Evolutionary conservation across 2,329 filamentous ascomycete genomes (phyloP), one percentile per base, ranked within the genome.

Genomic region (Trichoderma sp.): DNA sequence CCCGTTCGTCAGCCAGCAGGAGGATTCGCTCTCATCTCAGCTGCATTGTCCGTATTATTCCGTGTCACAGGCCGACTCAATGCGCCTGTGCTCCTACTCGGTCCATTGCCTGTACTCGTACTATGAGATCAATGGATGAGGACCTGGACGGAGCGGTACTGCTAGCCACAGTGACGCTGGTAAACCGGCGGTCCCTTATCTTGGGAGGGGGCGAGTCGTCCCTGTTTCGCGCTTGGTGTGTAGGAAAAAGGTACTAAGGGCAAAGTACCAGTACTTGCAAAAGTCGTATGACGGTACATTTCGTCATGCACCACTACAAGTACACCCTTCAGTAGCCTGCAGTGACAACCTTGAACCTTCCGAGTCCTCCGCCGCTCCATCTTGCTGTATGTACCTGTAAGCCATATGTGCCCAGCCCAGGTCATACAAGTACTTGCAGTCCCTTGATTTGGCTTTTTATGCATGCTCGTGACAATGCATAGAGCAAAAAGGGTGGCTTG

Each of bases 221-320:
- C 60, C 21, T n/a, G 11, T 63, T 35, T 63, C 60, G 60, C 31
- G 31, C 60, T 35, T 63, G 31, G n/a, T 31, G 21, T 60, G 62
- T 21, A 14, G n/a, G 68, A 16, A 64, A n/a, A n/a, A n/a, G 75
- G 81, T 83, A 83, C 82, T 50, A 77, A 64, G 27, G 16, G 24
- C 59, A 41, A 80, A 75, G 82, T 83, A 84, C 79, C 78, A 74
- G 79, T 83, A 83, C 80, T 74, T 80, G 74, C 45, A 64, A 79
- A 81, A 79, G 79, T 81, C 78, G 81, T 81, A 82, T 83, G 81
- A 83, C 79, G 79, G 80, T 84, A 84, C 83, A 80, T 80, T 68
- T 78, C 78, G 80, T 83, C 80, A 84, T 84, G 81, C 80, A 76
- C 77, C 79, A 75, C 78, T 77, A 71, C 75, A 84, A 81, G 83